A percentile compares a stretch with the other conserved stretches of the same genome.
Conservation (phyloP, 2,329 filamentous ascomycete species). For the Pseudopithomyces maydicus region DNA sequence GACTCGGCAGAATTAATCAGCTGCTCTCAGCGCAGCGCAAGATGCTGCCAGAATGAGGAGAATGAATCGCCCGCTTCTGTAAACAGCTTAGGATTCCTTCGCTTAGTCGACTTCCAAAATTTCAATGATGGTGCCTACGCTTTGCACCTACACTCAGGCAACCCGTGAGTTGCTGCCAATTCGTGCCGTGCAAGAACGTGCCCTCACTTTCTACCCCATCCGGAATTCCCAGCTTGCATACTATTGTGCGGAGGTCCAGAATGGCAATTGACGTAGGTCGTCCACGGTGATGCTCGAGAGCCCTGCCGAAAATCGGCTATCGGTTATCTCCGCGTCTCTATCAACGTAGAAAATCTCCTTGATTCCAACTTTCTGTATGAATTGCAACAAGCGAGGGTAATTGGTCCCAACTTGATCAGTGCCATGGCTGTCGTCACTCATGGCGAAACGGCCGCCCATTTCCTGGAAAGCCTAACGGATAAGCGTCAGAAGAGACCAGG, state of each 20-base stretch:
- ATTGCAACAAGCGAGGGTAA: conserved; percentile 72
- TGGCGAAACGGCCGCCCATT: conserved; percentile 79
- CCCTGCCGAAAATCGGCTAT: conserved; percentile 41
- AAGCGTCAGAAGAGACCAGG: conserved; percentile 22
- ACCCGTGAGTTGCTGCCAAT: too few species aligned
- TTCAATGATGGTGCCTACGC: not conserved
- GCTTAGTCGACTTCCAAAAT: not conserved
- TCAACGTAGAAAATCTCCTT: conserved; percentile 56
- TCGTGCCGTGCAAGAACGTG: too few species aligned
- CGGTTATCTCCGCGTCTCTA: conserved; percentile 22
- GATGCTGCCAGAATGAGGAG: too few species aligned
- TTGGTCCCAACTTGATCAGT: conserved; percentile 86
- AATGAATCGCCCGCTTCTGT: too few species aligned
- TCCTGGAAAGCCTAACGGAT: conserved; percentile 67
- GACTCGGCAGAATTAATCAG: too few species aligned
- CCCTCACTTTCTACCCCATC: too few species aligned
- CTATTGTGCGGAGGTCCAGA: conserved; percentile 32
- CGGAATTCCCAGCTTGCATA: not conserved
- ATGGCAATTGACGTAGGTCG: conserved; percentile 33
- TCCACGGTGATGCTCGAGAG: conserved; percentile 41
- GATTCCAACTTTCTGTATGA: conserved; percentile 70
- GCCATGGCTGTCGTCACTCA: conserved; percentile 95
- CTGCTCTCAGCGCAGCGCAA: too few species aligned
- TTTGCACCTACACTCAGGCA: too few species aligned
- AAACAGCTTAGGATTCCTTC: not conserved